Evolutionary conservation across 2,329 filamentous ascomycete genomes (phyloP), one percentile per base, ranked within the genome.

Genomic region (Colletotrichum sp.): DNA sequence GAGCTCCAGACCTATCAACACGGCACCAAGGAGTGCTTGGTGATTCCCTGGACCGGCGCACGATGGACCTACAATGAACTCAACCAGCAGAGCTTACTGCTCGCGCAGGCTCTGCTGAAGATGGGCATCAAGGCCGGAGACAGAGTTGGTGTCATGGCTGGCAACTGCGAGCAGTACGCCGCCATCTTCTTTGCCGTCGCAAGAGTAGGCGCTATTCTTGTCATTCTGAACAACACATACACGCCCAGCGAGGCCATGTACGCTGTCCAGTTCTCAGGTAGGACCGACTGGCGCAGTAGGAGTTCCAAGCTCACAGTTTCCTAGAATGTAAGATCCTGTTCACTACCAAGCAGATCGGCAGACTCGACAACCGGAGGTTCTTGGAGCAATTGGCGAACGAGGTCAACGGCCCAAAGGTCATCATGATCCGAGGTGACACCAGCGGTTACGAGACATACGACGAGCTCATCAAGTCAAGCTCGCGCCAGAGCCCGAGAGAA

Each of bases 161-260:
- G 96, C 87, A 86, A 98, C 90, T 87, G 96, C 88, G 86, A 98
- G 90, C 89, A 98, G 91, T 96, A 96, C 92, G 85, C 94, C 34
- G 89, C 93, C 4, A 89, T 95, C 19, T 95, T 95, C 87, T 95
- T 95, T 79, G 93, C 93, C 5, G 93, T 92, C 13, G 92, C 92
- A 55, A 89, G 91, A 63, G 89, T 94, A 22, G 93, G 93, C 12
- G 92, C 90, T 63, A 92, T 94, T 62, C 87, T 96, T 69, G 94
- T 96, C 32, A 95, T 96, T 61, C 86, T 96, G 78, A 96, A 96
- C 86, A 96, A 95, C 85, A 96, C 94, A 0, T 96, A 96, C 82
- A 96, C 94, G 2, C 89, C 92, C 3, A 91, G 90, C 2, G 94
- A 96, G 84, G 92, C 93, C 64, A 89, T 92, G 82, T 93, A 94